A percentile compares a stretch with the other conserved stretches of the same genome.
These are phyloP conservation scores for Chlorella vulgaris DNA, from an alignment of 139 green algal genomes.

Conservation along the genomic window DNA sequence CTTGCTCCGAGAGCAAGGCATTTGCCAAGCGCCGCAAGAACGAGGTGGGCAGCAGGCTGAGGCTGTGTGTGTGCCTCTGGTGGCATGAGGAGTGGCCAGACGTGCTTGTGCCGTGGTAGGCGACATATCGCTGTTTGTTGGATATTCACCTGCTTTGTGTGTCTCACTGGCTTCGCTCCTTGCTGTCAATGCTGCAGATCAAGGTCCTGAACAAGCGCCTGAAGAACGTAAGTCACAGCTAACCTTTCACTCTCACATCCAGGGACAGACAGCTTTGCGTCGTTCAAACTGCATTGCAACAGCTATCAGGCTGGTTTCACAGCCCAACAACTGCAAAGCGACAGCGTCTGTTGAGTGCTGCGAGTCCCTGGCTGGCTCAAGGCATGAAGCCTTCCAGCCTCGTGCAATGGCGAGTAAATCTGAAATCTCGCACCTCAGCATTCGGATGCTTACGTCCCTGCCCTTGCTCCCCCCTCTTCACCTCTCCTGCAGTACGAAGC, in stretches of 20 bases:
- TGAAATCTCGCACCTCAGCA: too few relatives aligned
- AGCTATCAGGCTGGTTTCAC: neutral
- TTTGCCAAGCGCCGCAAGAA: conserved; percentile 96
- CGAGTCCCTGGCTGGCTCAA: too few relatives aligned
- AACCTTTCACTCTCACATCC: too few relatives aligned
- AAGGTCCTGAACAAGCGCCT: conserved; percentile 35
- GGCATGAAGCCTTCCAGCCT: too few relatives aligned
- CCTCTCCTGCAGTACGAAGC: conserved; percentile 84
- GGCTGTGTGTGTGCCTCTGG: neutral
- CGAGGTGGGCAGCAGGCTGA: conserved; percentile 61
- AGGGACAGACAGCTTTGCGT: neutral
- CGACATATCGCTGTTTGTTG: neutral
- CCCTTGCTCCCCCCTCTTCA: neutral
- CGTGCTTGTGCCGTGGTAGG: neutral
- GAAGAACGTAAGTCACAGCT: conserved; percentile 18
- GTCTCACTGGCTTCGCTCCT: too few relatives aligned
- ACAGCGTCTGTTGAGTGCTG: too few relatives aligned
- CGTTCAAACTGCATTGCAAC: neutral
- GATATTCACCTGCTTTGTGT: too few relatives aligned
- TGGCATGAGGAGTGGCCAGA: neutral
- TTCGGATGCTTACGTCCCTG: neutral
- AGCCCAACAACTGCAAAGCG: too few relatives aligned
- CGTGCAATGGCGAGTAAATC: too few relatives aligned
- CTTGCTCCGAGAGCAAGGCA: conserved; percentile 94
- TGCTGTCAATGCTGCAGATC: conserved; percentile 6